phyloP scores from a whole-genome alignment of 1,284 basidiomycete species.

The Marasmius tenuissimus region DNA sequence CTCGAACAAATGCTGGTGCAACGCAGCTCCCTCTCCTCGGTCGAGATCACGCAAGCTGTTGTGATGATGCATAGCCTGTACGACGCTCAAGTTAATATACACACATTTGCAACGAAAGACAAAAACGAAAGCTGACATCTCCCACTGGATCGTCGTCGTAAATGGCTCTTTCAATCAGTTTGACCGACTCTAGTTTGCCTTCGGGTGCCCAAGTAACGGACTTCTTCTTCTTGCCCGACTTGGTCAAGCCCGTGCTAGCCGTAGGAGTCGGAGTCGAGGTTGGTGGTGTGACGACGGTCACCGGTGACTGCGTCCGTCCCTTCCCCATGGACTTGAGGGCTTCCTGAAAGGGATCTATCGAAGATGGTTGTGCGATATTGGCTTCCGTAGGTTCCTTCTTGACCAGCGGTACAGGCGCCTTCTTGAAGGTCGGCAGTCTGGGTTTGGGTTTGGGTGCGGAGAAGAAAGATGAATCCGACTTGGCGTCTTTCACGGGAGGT shows the following conservation, averaged over 20 bases:
- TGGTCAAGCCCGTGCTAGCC: constrained; percentile 34
- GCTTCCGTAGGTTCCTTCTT: constrained; percentile 52
- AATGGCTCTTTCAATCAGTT: constrained; percentile 76
- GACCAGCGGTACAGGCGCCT: constrained; percentile 45
- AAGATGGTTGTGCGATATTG: constrained; percentile 74
- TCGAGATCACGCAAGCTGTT: constrained; percentile 75
- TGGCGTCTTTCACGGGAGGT: constrained; percentile 66
- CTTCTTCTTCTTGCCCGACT: constrained; percentile 66
- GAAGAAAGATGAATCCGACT: constrained; percentile 83
- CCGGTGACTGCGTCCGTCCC: constrained; percentile 45
- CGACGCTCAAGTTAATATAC: constrained; percentile 28
- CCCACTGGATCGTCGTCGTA: constrained; percentile 77
- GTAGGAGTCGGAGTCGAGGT: constrained; percentile 18
- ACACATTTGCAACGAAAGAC: constrained; percentile 24
- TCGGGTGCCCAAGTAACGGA: constrained; percentile 76
- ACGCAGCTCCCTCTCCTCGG: constrained; percentile 77
- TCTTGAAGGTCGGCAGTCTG: constrained; percentile 79
- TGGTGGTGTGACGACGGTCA: constrained; percentile 35
- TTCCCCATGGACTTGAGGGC: constrained; percentile 72
- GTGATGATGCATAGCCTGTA: constrained; percentile 67
- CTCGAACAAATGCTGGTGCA: constrained; percentile 79
- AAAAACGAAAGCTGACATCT: constrained; percentile 63
- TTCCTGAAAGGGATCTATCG: constrained; percentile 78
- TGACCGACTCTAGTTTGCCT: constrained; percentile 66
- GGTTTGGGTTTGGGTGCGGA: constrained; percentile 81